phyloP scores from a whole-genome alignment of 2,329 filamentous ascomycete genomes.

The Metarhizium brunneum region DNA sequence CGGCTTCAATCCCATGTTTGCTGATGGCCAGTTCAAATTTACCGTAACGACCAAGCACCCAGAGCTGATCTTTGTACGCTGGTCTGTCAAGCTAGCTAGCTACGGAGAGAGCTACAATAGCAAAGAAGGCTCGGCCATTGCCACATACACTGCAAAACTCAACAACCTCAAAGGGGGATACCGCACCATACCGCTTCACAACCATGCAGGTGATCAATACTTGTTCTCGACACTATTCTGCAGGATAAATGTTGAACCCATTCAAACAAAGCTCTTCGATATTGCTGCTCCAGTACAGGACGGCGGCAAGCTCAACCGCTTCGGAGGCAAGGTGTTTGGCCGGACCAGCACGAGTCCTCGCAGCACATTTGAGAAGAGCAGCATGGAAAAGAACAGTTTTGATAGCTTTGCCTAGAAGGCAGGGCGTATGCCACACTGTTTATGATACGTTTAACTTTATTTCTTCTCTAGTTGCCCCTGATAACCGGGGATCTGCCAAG shows the following conservation, averaged over 20 bases:
- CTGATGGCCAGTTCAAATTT: slow-evolving; percentile 65
- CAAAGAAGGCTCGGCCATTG: slow-evolving; percentile 54
- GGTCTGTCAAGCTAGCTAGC: slow-evolving; percentile 79
- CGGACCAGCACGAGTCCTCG: slow-evolving; percentile 42
- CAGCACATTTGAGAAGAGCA: slow-evolving; percentile 43
- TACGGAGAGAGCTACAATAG: slow-evolving; percentile 60
- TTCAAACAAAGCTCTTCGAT: slow-evolving; percentile 48
- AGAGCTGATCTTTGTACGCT: slow-evolving; percentile 86
- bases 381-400: slow-evolving; percentile 35
- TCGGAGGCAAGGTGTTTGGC: slow-evolving; percentile 49
- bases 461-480: neutral
- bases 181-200: slow-evolving; percentile 81
- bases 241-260: slow-evolving; percentile 60
- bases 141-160: slow-evolving; percentile 88
- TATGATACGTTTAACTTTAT: neutral
- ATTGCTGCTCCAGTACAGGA: slow-evolving; percentile 29
- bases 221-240: slow-evolving; percentile 93
- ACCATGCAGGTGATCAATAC: slow-evolving; percentile 83
- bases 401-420: slow-evolving; percentile 22
- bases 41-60: slow-evolving; percentile 89
- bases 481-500: neutral
- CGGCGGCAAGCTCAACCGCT: slow-evolving; percentile 44
- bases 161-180: slow-evolving; percentile 84
- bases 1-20: slow-evolving; percentile 84
- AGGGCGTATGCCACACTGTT: neutral